Evolutionary conservation across 108 stramenopile species (phyloP), one percentile per base, ranked within the genome.

Genomic region (Cylindrotheca closterium): DNA sequence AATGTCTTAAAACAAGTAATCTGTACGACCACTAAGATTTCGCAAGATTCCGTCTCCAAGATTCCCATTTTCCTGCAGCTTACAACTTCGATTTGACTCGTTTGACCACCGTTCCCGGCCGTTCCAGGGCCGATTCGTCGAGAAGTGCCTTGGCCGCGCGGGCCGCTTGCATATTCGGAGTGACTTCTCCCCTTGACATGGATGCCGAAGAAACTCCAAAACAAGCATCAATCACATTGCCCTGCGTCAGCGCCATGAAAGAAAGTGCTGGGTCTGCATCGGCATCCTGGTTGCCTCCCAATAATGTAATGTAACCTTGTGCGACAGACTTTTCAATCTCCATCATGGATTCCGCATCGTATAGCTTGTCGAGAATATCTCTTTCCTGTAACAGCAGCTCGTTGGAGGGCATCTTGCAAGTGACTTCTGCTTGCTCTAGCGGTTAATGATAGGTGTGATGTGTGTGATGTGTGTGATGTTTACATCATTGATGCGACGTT

Each of bases 191-290:
- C 33, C 46, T 21, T 15, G 10, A 15, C 17, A 47, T 5, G 23
- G n/a, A 45, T 2, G 70, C 51, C 49, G 30, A 37, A 12, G 32
- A 21, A 2, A 79, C 72, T 22, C 84, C 84, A 67, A 86, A 81
- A 54, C 80, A 81, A 10, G 81, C 75, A 60, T 86, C 84, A 25
- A 86, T 26, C 2, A 86, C 80, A 49, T 86, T 86, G 32, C 84
- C 80, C n/a, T 81, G 78, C 30, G 74, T 79, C 34, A 86, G 42
- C 30, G 81, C 63, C 60, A 70, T 56, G 53, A 86, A 86, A 12
- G 74, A 78, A 1, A 81, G 63, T 22, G 64, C 32, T 51, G 42
- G 21, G 23, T 67, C 65, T 49, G 37, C 27, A 4, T 32, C 22
- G 7, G 7, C 19, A 26, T 55, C 7, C 15, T 33, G 32, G 2